Evolutionary conservation across 2,329 filamentous ascomycete genomes (phyloP), one percentile per base, ranked within the genome.

Genomic region (Stagonosporopsis rhizophila): DNA sequence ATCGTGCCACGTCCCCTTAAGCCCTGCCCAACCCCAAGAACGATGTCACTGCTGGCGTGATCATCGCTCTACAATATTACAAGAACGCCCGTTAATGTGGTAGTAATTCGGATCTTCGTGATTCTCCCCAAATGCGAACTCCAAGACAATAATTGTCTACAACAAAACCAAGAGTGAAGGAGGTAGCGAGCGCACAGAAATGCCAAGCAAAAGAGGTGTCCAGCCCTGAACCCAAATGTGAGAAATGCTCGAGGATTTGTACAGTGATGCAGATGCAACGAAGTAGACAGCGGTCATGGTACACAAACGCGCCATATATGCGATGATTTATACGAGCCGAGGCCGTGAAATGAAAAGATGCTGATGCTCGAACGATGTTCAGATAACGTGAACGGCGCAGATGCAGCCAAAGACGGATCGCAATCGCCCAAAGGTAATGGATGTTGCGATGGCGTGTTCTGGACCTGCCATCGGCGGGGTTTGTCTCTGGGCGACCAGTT

Each of bases 301-400:
- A 60, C 66, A 67, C 64, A 68, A 61, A 56, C 47, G 64, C 62
- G 57, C 57, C 58, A 49, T 59, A 61, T 58, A 64, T 62, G 58
- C 60, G 48, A 55, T 60, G 58, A 52, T 30, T 28, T 53, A 28
- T 39, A 51, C 46, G 39, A 44, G 37, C 50, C 52, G 47, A 59
- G 44, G 40, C 53, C 44, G 40, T 51, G 52, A 56, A 57, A 55
- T 55, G 45, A 34, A 38, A 47, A 56, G 19, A 50, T 51, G 56
- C 28, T 55, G 47, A 57, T 53, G 52, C 55, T 57, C 39, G 30
- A 59, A 35, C n/a, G 25, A 44, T 23, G 45, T 55, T 40, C 44
- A 27, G 20, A 37, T 32, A n/a, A 40, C 34, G 42, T 14, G 37
- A 37, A 42, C 32, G 34, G 44, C 35, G 53, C 28, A 41, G 41